Percentiles rank a stretch among this genome's conserved stretches.
These are phyloP conservation scores for Yamadazyma mexicana DNA, from an alignment of 1,139 yeast genomes.

Conservation along the genomic window DNA sequence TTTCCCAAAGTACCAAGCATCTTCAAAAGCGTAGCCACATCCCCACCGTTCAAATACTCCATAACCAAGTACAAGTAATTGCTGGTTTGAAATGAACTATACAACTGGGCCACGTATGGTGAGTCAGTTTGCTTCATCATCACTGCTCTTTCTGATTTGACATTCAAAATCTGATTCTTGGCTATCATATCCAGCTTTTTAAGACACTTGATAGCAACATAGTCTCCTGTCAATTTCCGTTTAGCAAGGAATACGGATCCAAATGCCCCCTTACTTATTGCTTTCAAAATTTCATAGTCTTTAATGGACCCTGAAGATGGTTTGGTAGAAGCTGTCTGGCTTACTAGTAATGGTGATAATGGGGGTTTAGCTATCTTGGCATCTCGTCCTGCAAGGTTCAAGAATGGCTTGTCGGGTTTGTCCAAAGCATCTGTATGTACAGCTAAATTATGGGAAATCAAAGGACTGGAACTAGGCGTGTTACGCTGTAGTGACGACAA, in stretches of 20 bases:
- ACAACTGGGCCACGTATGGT: constrained; percentile 89
- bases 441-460: constrained; percentile 12
- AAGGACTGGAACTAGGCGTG: constrained; percentile 52
- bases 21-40: constrained; percentile 82
- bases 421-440: constrained; percentile 12
- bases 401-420: constrained; percentile 8
- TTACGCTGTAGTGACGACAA: constrained; percentile 59
- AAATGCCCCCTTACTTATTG: constrained; percentile 96
- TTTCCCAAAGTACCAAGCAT: constrained; percentile 79
- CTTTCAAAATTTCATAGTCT: constrained; percentile 89
- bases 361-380: constrained; percentile 51
- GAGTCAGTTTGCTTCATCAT: constrained; percentile 97
- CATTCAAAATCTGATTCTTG: constrained; percentile 92
- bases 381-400: constrained; percentile 3
- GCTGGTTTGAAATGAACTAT: constrained; percentile 84
- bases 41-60: constrained; percentile 98
- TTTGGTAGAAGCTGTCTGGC: constrained; percentile 50
- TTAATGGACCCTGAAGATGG: constrained; percentile 71
- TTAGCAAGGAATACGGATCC: constrained; percentile 91
- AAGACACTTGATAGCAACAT: constrained; percentile 92
- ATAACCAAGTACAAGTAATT: constrained; percentile 89
- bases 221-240: constrained; percentile 85
- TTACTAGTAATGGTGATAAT: constrained; percentile 75
- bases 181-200: constrained; percentile 96
- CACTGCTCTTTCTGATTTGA: constrained; percentile 91